Evolutionary conservation across 768 basidiomycete genomes (phyloP), one percentile per base, ranked within the genome.

Genomic region (Fomitopsis pulvina): DNA sequence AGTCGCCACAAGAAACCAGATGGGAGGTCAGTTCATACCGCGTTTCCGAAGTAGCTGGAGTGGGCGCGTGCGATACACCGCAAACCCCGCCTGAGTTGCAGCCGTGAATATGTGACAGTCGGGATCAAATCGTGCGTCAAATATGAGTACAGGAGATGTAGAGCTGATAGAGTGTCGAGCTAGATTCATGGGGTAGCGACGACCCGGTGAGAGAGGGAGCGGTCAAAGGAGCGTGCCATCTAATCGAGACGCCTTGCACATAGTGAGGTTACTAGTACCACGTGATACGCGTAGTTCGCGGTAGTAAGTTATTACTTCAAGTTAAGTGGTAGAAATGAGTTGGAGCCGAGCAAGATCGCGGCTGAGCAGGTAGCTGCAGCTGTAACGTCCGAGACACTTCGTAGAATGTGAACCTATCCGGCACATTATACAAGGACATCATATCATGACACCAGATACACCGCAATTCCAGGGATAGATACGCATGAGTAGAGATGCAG

Each of bases 131-230:
- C 79, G 79, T 51, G 82, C 81, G 69, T 92, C 83, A 52, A 84
- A 74, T 59, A 92, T 79, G 59, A 83, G 79, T 48, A 88, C 75
- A 2, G 88, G 88, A 51, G 71, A 75, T 32, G 87, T 85, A 21
- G 88, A 71, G 53, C 84, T 80, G 70, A 92, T 90, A 30, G 84
- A 82, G 65, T 89, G 86, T 61, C 90, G 81, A 59, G 83, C 88
- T 62, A 92, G 74, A 75, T 92, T 90, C 89, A 92, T 92, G 70
- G 71, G 69, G 40, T 56, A 27, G 50, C 48, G 29, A 30, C 20
- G 41, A 9, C n/a, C n/a, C n/a, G 34, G 18, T 12, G 34, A 37
- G 34, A 18, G 34, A 37, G 34, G 34, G 34, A 16, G 34, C 34
- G 18, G 34, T 14, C 6, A 37, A n/a, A 37, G 34, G 14, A 37